Evolutionary conservation across 1,139 yeast genomes (phyloP).

Genomic region (Wickerhamomyces sp.): DNA sequence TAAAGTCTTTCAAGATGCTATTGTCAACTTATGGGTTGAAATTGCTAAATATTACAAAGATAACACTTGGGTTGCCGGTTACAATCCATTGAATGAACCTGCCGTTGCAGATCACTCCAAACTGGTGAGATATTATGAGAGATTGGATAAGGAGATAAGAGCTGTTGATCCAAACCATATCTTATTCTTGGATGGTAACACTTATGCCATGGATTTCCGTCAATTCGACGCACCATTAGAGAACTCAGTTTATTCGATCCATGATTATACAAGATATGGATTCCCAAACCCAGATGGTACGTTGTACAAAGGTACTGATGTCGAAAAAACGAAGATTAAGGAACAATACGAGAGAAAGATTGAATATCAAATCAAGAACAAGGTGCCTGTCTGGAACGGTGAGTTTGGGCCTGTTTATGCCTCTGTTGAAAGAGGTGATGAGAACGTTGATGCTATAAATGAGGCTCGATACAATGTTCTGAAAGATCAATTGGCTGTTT

Average conservation of each 20-base stretch:
- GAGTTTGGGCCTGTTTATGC: slow-evolving; percentile 23
- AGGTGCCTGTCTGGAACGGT: slow-evolving; percentile 23
- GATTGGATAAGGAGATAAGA: slow-evolving; percentile 16
- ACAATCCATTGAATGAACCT: slow-evolving; percentile 21
- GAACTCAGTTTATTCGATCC: slow-evolving; percentile 18
- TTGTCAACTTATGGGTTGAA: slow-evolving; percentile 18
- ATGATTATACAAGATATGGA: slow-evolving; percentile 17
- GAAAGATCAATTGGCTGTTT: slow-evolving; percentile 18
- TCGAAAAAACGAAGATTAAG: slow-evolving; percentile 11
- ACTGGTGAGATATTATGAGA: slow-evolving; percentile 12
- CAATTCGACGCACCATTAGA: slow-evolving; percentile 14
- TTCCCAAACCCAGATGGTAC: slow-evolving; percentile 15
- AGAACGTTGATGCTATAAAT: slow-evolving; percentile 12
- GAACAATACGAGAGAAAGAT: slow-evolving; percentile 16
- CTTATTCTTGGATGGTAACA: slow-evolving; percentile 20
- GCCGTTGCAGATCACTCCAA: slow-evolving; percentile 19
- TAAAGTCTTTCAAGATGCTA: slow-evolving; percentile 19
- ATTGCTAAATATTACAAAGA: slow-evolving; percentile 20
- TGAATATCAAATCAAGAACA: slow-evolving; percentile 12
- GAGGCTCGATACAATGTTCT: slow-evolving; percentile 14
- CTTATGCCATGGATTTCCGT: slow-evolving; percentile 19
- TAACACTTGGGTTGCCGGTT: slow-evolving; percentile 20
- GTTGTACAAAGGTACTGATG: slow-evolving; percentile 7
- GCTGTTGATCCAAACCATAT: slow-evolving; percentile 18
- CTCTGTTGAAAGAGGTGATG: slow-evolving; percentile 18